phyloP scores from a whole-genome alignment of 805 yeast genomes.

The Sungouiella thailandica region DNA sequence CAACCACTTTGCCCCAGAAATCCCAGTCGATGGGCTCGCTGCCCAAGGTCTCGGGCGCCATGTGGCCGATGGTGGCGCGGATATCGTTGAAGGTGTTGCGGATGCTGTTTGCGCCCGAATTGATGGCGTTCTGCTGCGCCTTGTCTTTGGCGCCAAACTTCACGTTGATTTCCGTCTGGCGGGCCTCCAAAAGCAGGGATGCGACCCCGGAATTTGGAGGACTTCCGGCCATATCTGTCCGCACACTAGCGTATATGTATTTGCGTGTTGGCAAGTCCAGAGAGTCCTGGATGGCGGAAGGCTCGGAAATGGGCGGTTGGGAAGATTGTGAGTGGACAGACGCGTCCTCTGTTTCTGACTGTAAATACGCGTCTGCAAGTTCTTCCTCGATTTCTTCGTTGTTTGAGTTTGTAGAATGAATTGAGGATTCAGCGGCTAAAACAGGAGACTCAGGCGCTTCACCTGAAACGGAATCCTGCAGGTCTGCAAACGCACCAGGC shows the following conservation, averaged over 20 bases:
- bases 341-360: no score
- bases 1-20: constrained; percentile 80
- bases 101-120: constrained; percentile 34
- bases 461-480: no score
- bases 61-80: constrained; percentile 40
- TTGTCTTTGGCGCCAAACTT: constrained; percentile 47
- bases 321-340: no score
- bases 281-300: no score
- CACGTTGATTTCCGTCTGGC: constrained; percentile 52
- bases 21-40: constrained; percentile 59
- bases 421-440: no score
- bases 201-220: constrained; percentile 3
- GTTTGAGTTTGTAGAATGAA: no score
- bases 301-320: no score
- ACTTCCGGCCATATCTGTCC: constrained; percentile 1
- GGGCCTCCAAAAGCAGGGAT: constrained; percentile 45
- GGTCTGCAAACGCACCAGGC: neutral
- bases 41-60: constrained; percentile 13
- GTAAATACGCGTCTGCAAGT: no score
- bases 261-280: neutral
- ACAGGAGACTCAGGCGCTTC: no score
- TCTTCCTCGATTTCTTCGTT: no score
- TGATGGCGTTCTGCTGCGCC: constrained; percentile 43
- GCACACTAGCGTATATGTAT: neutral
- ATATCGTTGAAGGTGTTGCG: constrained; percentile 44